Evolutionary conservation across 2,329 filamentous ascomycete genomes (phyloP), one percentile per base, ranked within the genome.

Genomic region (Talaromyces sp.): DNA sequence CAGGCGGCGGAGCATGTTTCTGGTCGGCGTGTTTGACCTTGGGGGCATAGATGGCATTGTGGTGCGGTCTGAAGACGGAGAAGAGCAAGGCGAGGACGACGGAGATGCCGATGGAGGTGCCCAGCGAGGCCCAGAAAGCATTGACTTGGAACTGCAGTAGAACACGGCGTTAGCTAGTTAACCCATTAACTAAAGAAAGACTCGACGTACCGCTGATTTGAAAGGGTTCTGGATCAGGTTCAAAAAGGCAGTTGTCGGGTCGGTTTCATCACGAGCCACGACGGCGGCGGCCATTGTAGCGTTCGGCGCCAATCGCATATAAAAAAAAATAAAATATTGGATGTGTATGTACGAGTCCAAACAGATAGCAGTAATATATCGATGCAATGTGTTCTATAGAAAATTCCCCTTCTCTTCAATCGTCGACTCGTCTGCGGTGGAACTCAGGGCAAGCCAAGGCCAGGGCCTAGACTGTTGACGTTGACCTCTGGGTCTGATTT

Each of bases 1-100:
- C 84, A 0, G 90, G 87, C 12, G 95, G 95, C 18, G 94, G 95
- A 9, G 90, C 86, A 79, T 96, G 92, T 76, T 89, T 92, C 68
- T 92, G 87, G 74, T 98, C 94, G 73, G 92, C 90, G 81, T 97
- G 89, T 74, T 96, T 96, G 56, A 96, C 82, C 74, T 96, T 94
- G 47, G 95, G 95, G 3, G 95, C 93, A 78, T 99, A 99, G 55
- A 99, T 91, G 68, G 94, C 85, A 61, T 89, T 89, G 76, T 98
- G 94, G 76, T 93, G 92, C 5, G 95, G 95, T 64, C 95, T 90
- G 60, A 98, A 82, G 69, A 97, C 81, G 65, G 92, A 96, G 82
- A 98, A 99, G 66, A 87, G 78, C 62, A 96, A 73, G 65, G 91
- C 88, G 68, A 96, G 88, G 67, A 87, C 81, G 65, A 84, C 70